Evolutionary conservation across 176 grass and related monocot genomes (phyloP), one percentile per base, ranked within the genome.

Genomic region (Lolium perenne): DNA sequence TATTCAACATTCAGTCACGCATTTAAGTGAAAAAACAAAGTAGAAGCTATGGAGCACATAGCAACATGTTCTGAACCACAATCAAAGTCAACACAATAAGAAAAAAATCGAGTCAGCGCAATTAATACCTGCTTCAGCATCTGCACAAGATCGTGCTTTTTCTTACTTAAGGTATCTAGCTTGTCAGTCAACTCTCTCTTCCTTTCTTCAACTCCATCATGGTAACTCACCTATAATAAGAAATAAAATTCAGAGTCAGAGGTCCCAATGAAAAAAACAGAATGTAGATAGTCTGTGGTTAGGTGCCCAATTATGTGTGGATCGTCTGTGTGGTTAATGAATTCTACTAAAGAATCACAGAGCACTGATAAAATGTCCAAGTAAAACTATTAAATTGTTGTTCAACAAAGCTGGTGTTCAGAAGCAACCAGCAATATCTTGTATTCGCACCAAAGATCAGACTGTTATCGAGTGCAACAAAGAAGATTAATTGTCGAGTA

Each of bases 81-180:
- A 56, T 9, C 3, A 23, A 56, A 59, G 1, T 53, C 32, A 79
- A 78, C 48, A 61, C 29, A 16, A 68, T 17, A 8, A 63, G 17
- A 84, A 76, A 84, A 76, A 78, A 89, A 80, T 2, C 67, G 18
- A 70, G 47, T 38, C 54, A 22, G 17, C 20, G 65, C 15, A 82
- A 82, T 41, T 32, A 66, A 81, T 92, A 98, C 96, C 92, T 96
- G 97, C 91, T 99, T 99, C 80, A 99, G 83, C 97, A 99, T 96
- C 90, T 96, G 97, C 55, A 99, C 97, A 59, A 99, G 97, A 71
- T 95, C 91, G 32, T 99, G 97, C 41, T 99, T 96, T 74, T 96
- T 99, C 85, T 93, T 91, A 45, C 94, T 96, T 62, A 99, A 70
- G 15, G 78, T 71, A 10, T 91, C 91, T 38, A 99, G 86, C 53